Percentiles rank a stretch among this genome's conserved stretches.
Evolutionary conservation across 2,329 filamentous ascomycete genomes (phyloP).

Genomic region (Alternaria brassicicola): DNA sequence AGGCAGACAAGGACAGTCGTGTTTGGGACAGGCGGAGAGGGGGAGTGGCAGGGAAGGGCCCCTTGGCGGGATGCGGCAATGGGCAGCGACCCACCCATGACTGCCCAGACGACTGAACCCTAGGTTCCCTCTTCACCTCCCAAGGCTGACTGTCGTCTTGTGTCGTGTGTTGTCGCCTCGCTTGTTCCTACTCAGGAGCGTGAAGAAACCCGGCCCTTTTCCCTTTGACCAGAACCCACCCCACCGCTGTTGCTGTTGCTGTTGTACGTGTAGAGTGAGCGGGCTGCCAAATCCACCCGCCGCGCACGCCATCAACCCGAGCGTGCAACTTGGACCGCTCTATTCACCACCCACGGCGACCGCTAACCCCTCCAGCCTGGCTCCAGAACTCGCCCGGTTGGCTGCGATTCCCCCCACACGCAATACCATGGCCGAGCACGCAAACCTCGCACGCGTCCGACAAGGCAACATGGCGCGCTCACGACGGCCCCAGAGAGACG

Average conservation of each 20-base stretch:
- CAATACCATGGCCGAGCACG: slow-evolving; percentile 15
- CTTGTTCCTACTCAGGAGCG: neutral
- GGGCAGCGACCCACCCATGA: slow-evolving; percentile 9
- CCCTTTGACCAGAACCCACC: neutral
- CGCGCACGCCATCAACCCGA: slow-evolving; percentile 12
- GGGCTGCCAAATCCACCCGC: slow-evolving; percentile 10
- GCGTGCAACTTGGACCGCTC: neutral
- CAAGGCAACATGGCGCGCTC: slow-evolving; percentile 40
- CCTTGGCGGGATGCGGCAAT: slow-evolving; percentile 12
- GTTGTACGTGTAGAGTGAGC: neutral
- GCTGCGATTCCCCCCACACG: slow-evolving; percentile 1
- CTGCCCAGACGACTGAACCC: slow-evolving; percentile 9
- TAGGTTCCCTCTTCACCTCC: slow-evolving; percentile 3
- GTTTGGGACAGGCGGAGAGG: neutral
- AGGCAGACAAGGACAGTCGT: neutral
- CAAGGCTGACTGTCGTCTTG: neutral
- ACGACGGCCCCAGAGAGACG: slow-evolving; percentile 39
- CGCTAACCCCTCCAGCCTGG: neutral
- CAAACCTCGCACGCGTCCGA: slow-evolving; percentile 8
- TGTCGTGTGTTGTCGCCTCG: slow-evolving; percentile 3
- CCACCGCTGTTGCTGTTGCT: neutral
- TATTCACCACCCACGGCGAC: slow-evolving; percentile 1
- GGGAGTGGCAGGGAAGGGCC: neutral
- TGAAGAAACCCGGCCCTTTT: neutral
- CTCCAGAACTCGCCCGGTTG: neutral